Base-by-base conservation (phyloP, 495 filamentous ascomycete species). In the Podospora sp. region DNA sequence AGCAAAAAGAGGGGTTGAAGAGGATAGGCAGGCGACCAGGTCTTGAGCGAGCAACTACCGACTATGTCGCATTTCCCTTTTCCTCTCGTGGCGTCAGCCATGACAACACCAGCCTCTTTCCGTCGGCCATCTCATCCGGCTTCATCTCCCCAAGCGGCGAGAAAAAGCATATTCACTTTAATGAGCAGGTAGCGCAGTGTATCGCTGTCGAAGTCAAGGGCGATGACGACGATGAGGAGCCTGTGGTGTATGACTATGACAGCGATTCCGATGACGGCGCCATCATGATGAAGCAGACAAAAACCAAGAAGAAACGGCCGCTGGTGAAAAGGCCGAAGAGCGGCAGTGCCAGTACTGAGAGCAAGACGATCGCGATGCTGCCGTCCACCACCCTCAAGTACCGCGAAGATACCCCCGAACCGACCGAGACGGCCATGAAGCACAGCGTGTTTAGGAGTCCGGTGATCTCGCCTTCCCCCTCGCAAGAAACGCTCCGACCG, bases 341-440 rank as follows among this genome's bases (percentile, higher is more conserved):
- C 60, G 58, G 71, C 24, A 89, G 81, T 67, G 83, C 83, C 60
- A 85, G 73, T 58, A 76, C 75, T 29, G 93, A 96, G 67, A 91
- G 90, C 79, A 95, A 91, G 75, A 97, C 91, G 14, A 99, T 99
- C 75, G 94, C 92, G 11, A 96, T 92, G 80, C 82, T 99, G 21
- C 93, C 93, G 6, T 91, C 92, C 0, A 98, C 95, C 3, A 97
- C 91, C 6, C 81, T 99, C 18, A 99, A 98, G 73, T 95, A 93
- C 69, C 85, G 89, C 36, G 87, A 90, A 33, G 95, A 95, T 66
- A 89, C 90, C 0, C 91, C 92, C 0, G 89, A 93, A 22, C 83
- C 86, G 9, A 83, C 79, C 18, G 85, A 89, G 59, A 83, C 80
- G n/a, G 83, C 83, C 18, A 83, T 83, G 77, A 83, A 83, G 72